A percentile compares a stretch with the other conserved stretches of the same genome.
Conservation (phyloP, 2,329 filamentous ascomycete species). For the Hansfordia pulvinata region DNA sequence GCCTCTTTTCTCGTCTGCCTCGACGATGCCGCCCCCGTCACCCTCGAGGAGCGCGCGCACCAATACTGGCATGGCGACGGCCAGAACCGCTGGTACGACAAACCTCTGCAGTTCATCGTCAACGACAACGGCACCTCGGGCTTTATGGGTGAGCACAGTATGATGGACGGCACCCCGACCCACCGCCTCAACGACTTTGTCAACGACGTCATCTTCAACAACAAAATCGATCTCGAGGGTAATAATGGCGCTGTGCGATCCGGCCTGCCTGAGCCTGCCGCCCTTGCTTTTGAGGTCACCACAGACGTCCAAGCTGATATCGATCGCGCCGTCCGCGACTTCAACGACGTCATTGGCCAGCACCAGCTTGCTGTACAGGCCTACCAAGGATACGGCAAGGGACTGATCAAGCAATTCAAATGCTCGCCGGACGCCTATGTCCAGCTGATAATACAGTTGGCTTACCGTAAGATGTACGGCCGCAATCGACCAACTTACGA, state of each 20-base stretch:
- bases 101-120: slow-evolving; percentile 93
- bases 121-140: slow-evolving; percentile 96
- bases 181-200: slow-evolving; percentile 94
- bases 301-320: slow-evolving; percentile 66
- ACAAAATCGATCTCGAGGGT: slow-evolving; percentile 90
- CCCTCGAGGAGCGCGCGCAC: slow-evolving; percentile 86
- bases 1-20: slow-evolving; percentile 86
- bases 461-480: slow-evolving; percentile 98
- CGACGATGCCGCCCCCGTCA: slow-evolving; percentile 82
- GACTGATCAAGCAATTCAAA: slow-evolving; percentile 98
- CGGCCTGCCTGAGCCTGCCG: slow-evolving; percentile 66
- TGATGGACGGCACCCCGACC: slow-evolving; percentile 99
- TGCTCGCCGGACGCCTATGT: slow-evolving; percentile 96
- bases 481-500: slow-evolving; percentile 97
- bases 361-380: slow-evolving; percentile 91
- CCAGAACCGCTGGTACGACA: slow-evolving; percentile 93
- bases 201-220: slow-evolving; percentile 82
- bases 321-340: slow-evolving; percentile 64
- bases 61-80: slow-evolving; percentile 99
- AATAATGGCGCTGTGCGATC: slow-evolving; percentile 66
- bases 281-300: slow-evolving; percentile 67
- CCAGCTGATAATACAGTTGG: slow-evolving; percentile 96
- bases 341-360: slow-evolving; percentile 65
- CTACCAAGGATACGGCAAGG: slow-evolving; percentile 96
- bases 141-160: slow-evolving; percentile 97